phyloP scores from a whole-genome alignment of 2,329 filamentous ascomycete genomes.

The Colletotrichum sp. region DNA sequence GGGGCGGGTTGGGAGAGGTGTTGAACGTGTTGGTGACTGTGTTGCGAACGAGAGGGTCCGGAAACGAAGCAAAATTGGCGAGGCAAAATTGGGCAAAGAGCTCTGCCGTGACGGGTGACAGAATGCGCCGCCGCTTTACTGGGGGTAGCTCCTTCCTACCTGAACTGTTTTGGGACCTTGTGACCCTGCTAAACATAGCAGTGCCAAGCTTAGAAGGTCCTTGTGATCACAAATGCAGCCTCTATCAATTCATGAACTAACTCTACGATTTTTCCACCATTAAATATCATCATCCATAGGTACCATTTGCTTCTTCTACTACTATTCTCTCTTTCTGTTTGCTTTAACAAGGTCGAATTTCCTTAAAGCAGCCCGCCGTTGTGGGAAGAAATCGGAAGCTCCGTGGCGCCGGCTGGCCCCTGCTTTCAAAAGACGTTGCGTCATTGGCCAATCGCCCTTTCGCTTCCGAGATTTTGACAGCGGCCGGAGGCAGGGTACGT shows the following conservation, averaged over 20 bases:
- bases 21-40: background rate
- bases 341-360: background rate
- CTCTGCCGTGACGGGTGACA: background rate
- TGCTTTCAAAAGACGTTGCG: background rate
- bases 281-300: rapidly evolving
- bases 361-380: conserved; percentile 2
- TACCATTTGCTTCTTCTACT: background rate
- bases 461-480: background rate
- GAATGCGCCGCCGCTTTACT: conserved; percentile 8
- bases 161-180: background rate
- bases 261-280: background rate
- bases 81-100: conserved; percentile 7
- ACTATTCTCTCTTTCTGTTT: background rate
- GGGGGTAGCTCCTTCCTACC: background rate
- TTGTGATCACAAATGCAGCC: background rate
- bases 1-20: background rate
- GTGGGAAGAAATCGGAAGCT: conserved; percentile 19
- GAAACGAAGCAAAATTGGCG: background rate
- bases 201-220: background rate
- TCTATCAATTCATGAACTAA: background rate
- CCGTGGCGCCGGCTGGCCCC: background rate
- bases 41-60: background rate
- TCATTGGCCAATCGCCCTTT: conserved; percentile 6
- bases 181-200: background rate
- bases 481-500: background rate